Evolutionary conservation across 176 grass and related monocot species (phyloP), one percentile per base, ranked within the genome.

Genomic region (Zoysia pacifica): DNA sequence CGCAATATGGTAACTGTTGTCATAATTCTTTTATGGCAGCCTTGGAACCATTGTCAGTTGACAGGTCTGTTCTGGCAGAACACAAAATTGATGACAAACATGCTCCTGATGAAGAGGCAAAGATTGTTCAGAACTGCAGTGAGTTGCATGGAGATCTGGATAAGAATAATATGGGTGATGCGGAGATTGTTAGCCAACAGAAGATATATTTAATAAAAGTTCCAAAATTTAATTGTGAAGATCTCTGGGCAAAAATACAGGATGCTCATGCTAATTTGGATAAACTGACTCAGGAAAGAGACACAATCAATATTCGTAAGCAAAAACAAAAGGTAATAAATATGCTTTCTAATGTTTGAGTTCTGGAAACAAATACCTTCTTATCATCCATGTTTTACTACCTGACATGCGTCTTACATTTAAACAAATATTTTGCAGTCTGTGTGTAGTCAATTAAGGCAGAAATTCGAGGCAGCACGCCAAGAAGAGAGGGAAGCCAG

Each of bases 321-420:
- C 91, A 93, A 83, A 85, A 88, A 70, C 87, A 93, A 82, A 93
- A 85, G 92, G 97, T 96, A 88, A 75, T 49, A 79, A 51, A 75
- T 49, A 76, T 47, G 11, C 18, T 56, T 76, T 60, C 14, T 62
- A 65, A 11, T 70, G 39, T 69, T n/a, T 73, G 9, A 52, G 15
- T 63, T 38, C 37, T 40, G 13, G 64, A 87, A 79, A 6, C 65
- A 59, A n/a, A 1, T 11, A 14, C 11, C 16, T 39, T 84, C 47
- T 18, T 59, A 62, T 28, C 59, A 12, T 54, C 19, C 69, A 53
- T 67, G 7, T 48, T 39, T 85, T 78, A 36, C 46, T 78, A 38
- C 61, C 36, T 81, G 46, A 5, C 37, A 36, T 56, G 15, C 10
- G 80, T 78, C 52, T 70, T 73, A 74, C 73, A 70, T 79, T 87